These are phyloP conservation scores for Aspergillus mulundensis DNA, from an alignment of 495 filamentous ascomycete genomes.

Conservation along the genomic window DNA sequence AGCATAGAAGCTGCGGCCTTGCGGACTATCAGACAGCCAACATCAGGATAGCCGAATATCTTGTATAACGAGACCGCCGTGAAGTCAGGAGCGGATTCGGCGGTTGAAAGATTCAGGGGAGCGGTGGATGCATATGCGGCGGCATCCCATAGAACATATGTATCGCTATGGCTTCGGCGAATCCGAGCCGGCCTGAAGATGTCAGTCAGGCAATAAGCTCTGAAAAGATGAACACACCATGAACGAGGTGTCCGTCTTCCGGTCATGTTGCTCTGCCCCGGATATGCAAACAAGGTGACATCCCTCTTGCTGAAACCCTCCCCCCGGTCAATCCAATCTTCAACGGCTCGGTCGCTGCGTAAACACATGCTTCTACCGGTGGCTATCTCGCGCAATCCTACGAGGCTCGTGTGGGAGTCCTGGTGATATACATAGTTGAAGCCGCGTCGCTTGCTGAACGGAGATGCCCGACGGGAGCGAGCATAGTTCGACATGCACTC, in stretches of 20 bases:
- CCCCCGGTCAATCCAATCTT: constrained; percentile 51
- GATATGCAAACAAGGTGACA: constrained; percentile 67
- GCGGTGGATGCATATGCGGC: constrained; percentile 68
- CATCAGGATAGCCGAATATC: constrained; percentile 76
- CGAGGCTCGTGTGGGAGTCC: constrained; percentile 69
- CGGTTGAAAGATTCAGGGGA: constrained; percentile 57
- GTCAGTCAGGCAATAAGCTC: neutral
- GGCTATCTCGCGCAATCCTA: constrained; percentile 64
- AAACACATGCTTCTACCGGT: constrained; percentile 56
- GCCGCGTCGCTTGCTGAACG: neutral
- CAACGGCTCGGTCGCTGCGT: constrained; percentile 58
- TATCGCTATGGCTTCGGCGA: constrained; percentile 44
- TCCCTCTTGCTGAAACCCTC: neutral
- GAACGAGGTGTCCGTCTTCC: constrained; percentile 58
- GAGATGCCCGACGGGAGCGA: neutral
- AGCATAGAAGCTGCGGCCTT: constrained; percentile 60
- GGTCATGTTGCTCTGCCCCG: constrained; percentile 77
- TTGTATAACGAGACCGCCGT: constrained; percentile 72
- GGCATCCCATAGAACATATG: constrained; percentile 67
- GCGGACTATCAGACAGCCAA: constrained; percentile 67
- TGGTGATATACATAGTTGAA: constrained; percentile 73
- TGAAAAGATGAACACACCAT: neutral
- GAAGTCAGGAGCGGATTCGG: constrained; percentile 64
- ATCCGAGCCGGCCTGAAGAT: constrained; percentile 53
- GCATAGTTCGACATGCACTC: constrained; percentile 19